These are phyloP conservation scores for Comarum palustre DNA, from an alignment of 306 rosid genomes.

Conservation along the genomic window DNA sequence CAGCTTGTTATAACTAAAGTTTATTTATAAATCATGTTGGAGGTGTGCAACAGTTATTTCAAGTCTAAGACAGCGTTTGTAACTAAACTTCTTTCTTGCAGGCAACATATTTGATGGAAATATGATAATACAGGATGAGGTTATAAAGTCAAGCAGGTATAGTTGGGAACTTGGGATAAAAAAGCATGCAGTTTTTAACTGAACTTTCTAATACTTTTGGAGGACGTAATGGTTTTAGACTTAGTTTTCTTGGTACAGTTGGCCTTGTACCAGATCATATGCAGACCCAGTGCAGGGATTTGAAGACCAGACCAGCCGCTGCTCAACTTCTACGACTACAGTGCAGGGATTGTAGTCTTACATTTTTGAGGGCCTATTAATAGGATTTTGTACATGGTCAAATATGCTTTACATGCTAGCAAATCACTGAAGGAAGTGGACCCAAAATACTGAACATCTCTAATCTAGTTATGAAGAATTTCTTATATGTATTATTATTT, in stretches of 20 bases:
- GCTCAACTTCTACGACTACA: constrained; percentile 16
- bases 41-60: constrained; percentile 26
- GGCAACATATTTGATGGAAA: constrained; percentile 45
- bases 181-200: constrained; percentile 5
- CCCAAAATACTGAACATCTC: constrained; percentile 1
- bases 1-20: not conserved
- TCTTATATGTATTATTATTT: not conserved
- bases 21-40: constrained; percentile 26
- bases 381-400: not conserved
- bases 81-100: constrained; percentile 17
- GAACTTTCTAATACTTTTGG: not conserved
- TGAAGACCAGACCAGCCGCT: constrained; percentile 38
- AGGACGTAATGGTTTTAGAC: constrained; percentile 12
- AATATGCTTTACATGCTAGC: constrained; percentile 9
- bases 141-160: constrained; percentile 57
- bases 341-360: constrained; percentile 1
- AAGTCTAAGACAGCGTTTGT: not conserved
- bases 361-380: not conserved
- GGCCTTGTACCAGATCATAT: constrained; percentile 50
- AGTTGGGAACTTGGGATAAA: too few species aligned
- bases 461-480: constrained; percentile 1
- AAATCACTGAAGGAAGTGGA: constrained; percentile 2
- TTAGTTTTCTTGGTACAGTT: constrained; percentile 26
- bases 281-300: constrained; percentile 48
- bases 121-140: constrained; percentile 26